phyloP scores from a whole-genome alignment of 306 rosid genomes.

The Inga leiocalycina region DNA sequence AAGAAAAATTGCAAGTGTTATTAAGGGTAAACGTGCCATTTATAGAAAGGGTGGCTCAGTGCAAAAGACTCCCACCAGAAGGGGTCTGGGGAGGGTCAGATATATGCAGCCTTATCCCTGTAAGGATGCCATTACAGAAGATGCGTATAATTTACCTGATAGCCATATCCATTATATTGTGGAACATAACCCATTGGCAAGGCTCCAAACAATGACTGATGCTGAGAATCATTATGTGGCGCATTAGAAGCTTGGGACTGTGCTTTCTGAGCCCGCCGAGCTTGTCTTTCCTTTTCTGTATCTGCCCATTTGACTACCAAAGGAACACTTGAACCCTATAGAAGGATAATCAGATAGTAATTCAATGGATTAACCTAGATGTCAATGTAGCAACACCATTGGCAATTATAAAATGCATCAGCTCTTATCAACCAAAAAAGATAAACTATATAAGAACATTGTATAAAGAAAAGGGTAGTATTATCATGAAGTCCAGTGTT shows the following conservation, averaged over 20 bases:
- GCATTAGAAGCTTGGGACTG: conserved; percentile 77
- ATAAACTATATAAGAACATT: conserved; percentile 10
- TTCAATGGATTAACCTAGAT: conserved; percentile 21
- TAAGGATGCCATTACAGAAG: neutral
- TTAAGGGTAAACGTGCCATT: neutral
- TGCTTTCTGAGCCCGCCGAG: conserved; percentile 96
- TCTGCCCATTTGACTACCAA: conserved; percentile 99
- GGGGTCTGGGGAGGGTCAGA: too few relatives aligned
- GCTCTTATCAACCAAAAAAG: conserved; percentile 28
- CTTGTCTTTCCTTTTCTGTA: conserved; percentile 98
- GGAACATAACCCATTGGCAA: conserved; percentile 90
- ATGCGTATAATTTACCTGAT: conserved; percentile 64
- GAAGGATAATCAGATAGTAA: conserved; percentile 39
- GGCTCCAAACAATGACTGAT: conserved; percentile 89
- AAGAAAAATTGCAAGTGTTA: conserved; percentile 12
- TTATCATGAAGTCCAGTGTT: conserved; percentile 3
- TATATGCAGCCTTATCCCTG: too few relatives aligned
- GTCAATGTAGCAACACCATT: conserved; percentile 17
- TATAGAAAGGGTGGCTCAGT: too few relatives aligned
- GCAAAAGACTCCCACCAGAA: too few relatives aligned
- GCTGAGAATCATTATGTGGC: conserved; percentile 73
- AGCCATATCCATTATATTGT: conserved; percentile 91
- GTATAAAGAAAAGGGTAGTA: conserved; percentile 7
- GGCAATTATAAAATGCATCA: conserved; percentile 13
- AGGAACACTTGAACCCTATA: conserved; percentile 94